Evolutionary conservation across 768 basidiomycete species (phyloP).

Genomic region (Hirschioporus abietinus): DNA sequence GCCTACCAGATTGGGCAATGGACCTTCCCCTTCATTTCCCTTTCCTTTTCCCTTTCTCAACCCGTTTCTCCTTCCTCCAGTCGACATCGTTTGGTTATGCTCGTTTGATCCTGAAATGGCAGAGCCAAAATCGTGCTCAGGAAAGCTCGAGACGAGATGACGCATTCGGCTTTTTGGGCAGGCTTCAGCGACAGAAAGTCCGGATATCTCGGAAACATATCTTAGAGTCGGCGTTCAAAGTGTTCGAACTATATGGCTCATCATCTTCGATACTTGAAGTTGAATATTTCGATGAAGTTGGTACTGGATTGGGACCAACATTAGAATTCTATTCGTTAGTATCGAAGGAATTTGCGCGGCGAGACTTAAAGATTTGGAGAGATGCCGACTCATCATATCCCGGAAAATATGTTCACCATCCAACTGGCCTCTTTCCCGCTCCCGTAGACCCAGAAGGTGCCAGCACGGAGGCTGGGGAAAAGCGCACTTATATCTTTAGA

Average conservation of each 20-base stretch:
- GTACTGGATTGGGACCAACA: constrained; percentile 95
- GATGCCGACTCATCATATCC: constrained; percentile 64
- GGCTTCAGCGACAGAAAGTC: constrained; percentile 93
- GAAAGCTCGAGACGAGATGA: constrained; percentile 83
- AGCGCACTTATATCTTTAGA: constrained; percentile 79
- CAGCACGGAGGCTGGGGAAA: constrained; percentile 68
- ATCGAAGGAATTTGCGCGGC: constrained; percentile 88
- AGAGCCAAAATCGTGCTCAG: constrained; percentile 74
- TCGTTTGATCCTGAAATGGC: constrained; percentile 91
- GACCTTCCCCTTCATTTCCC: constrained; percentile 96
- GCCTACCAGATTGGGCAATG: constrained; percentile 94
- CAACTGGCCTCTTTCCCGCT: constrained; percentile 81
- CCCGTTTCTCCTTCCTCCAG: constrained; percentile 94
- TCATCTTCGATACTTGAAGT: constrained; percentile 93
- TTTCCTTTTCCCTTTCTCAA: constrained; percentile 98
- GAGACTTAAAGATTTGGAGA: constrained; percentile 87
- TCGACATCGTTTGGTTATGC: constrained; percentile 98
- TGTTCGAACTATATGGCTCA: constrained; percentile 93
- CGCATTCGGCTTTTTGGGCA: constrained; percentile 85
- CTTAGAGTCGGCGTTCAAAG: constrained; percentile 93
- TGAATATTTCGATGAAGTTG: constrained; percentile 98
- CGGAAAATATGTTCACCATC: constrained; percentile 76
- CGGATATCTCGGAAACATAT: constrained; percentile 93
- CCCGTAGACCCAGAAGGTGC: constrained; percentile 71
- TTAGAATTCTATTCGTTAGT: constrained; percentile 98